Evolutionary conservation across 176 grass and related monocot species (phyloP).

Genomic region (Canna indica): DNA sequence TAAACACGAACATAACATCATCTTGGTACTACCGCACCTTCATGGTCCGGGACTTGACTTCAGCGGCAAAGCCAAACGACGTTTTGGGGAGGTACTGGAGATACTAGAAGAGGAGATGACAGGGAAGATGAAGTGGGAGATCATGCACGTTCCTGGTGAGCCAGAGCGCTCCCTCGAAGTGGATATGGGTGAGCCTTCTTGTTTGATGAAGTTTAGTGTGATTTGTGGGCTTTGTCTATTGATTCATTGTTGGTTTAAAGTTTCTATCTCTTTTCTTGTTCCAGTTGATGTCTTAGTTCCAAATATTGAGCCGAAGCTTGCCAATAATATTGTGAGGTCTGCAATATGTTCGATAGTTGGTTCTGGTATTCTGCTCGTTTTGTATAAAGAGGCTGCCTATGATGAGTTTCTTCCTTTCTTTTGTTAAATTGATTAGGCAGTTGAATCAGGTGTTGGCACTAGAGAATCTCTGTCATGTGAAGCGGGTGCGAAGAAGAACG

Average conservation of each 20-base stretch:
- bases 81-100: not conserved
- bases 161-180: not conserved
- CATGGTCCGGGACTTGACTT: too few relatives aligned
- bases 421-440: slow-evolving; percentile 17
- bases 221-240: not conserved
- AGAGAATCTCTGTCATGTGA: slow-evolving; percentile 41
- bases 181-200: not conserved
- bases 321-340: not conserved
- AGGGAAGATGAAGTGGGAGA: not conserved
- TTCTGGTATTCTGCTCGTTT: not conserved
- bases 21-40: too few relatives aligned
- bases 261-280: not conserved
- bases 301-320: slow-evolving; percentile 3
- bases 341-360: not conserved
- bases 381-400: not conserved
- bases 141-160: not conserved
- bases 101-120: not conserved
- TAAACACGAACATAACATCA: too few relatives aligned
- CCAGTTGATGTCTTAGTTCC: slow-evolving; percentile 7
- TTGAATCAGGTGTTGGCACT: slow-evolving; percentile 39
- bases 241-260: not conserved
- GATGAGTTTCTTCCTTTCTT: not conserved
- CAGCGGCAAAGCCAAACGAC: too few relatives aligned
- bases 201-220: not conserved
- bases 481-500: slow-evolving; percentile 28